A percentile compares a stretch with the other conserved stretches of the same genome.
These are phyloP conservation scores for Hypoxylon sp. DNA, from an alignment of 2,329 filamentous ascomycete genomes.

Conservation along the genomic window DNA sequence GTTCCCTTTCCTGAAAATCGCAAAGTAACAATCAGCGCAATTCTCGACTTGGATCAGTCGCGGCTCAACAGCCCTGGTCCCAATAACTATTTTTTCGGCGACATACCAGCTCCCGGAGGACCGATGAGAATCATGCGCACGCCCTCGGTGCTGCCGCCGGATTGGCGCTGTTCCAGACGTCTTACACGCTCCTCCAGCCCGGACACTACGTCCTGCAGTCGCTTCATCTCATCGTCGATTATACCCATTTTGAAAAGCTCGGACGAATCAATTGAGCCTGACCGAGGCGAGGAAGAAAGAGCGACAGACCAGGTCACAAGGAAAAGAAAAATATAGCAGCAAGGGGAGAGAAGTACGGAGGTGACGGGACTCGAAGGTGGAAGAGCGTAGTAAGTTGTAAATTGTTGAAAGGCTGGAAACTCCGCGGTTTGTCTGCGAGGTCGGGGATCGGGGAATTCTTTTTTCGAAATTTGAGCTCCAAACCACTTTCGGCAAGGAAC, in stretches of 20 bases:
- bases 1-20: constrained; percentile 88
- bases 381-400: constrained; percentile 42
- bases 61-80: constrained; percentile 12
- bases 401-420: constrained; percentile 33
- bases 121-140: constrained; percentile 98
- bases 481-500: constrained; percentile 36
- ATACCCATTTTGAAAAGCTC: constrained; percentile 79
- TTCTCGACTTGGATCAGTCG: constrained; percentile 14
- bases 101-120: constrained; percentile 94
- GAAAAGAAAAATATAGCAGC: constrained; percentile 45
- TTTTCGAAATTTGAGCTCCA: constrained; percentile 33
- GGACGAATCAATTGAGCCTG: constrained; percentile 46
- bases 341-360: constrained; percentile 27
- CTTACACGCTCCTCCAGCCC: constrained; percentile 89
- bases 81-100: constrained; percentile 29
- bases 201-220: constrained; percentile 86
- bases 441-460: constrained; percentile 48
- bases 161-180: constrained; percentile 83
- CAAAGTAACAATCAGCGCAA: constrained; percentile 42
- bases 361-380: constrained; percentile 40
- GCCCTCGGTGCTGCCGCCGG: constrained; percentile 71
- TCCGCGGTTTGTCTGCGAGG: constrained; percentile 42
- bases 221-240: constrained; percentile 86
- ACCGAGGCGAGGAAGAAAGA: constrained; percentile 46
- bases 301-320: constrained; percentile 26